Conservation (phyloP, 169 alveolate genomes). For the Babesia bovis region DNA sequence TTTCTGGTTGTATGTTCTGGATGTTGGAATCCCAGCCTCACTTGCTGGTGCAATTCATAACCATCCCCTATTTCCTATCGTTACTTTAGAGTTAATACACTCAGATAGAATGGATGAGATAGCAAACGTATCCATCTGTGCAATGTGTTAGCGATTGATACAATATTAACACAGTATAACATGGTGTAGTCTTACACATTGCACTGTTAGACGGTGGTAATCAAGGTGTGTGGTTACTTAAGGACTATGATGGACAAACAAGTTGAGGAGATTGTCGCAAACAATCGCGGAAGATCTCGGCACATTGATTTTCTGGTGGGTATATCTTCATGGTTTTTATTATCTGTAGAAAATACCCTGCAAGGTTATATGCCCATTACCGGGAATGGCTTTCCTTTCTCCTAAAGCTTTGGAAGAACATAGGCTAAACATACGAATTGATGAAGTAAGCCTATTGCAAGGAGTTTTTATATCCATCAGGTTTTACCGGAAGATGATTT, state of each 20-base stretch:
- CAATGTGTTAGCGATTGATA: no score
- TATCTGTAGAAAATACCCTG: constrained; percentile 76
- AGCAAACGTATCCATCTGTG: no score
- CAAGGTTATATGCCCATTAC: constrained; percentile 64
- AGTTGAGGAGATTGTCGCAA: constrained; percentile 41
- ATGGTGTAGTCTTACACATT: not conserved
- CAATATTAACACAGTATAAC: constrained; percentile 17
- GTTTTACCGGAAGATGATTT: constrained; percentile 56
- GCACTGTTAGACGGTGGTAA: not conserved
- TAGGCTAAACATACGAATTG: constrained; percentile 63
- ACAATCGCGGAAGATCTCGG: constrained; percentile 16
- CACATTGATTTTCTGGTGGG: constrained; percentile 54
- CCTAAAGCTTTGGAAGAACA: constrained; percentile 74
- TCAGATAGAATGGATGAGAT: no score
- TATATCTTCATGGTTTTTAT: not conserved
- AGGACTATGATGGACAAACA: constrained; percentile 35
- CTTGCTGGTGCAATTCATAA: no score
- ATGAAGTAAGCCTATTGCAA: constrained; percentile 59
- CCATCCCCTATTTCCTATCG: no score
- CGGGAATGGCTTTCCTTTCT: constrained; percentile 74
- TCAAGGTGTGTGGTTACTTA: not conserved
- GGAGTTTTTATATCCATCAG: not conserved
- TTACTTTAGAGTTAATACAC: no score
- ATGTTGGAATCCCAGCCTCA: no score
- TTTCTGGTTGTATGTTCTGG: no score